Conservation (phyloP, 345 rosid species). For the Salix exigua region DNA sequence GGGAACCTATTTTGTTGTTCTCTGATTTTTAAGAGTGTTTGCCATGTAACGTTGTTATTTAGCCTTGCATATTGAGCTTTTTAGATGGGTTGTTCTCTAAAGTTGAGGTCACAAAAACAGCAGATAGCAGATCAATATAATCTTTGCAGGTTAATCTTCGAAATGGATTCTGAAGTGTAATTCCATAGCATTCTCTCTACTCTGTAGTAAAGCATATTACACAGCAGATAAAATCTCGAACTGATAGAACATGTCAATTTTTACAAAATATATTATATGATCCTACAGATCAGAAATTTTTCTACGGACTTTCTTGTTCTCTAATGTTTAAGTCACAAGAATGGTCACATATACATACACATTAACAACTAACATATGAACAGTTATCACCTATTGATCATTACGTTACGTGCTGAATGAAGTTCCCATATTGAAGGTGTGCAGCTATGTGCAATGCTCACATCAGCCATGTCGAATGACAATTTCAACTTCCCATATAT, state of each 20-base stretch:
- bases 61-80: neutral
- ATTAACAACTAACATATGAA: neutral
- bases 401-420: neutral
- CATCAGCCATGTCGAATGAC: neutral
- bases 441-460: neutral
- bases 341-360: neutral
- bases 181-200: neutral
- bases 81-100: neutral
- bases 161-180: neutral
- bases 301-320: neutral
- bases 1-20: neutral
- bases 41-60: neutral
- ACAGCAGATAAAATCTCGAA: neutral
- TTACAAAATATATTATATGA: neutral
- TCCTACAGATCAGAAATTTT: neutral
- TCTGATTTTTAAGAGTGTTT: neutral
- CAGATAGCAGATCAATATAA: neutral
- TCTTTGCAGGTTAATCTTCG: neutral
- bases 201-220: neutral
- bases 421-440: neutral
- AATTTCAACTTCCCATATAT: slow-evolving; percentile 45
- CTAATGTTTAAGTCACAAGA: too few relatives aligned
- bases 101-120: neutral
- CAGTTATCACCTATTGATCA: neutral
- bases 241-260: neutral